Evolutionary conservation across 192 early-diverging fungal genomes (phyloP).

Genomic region (Coemansia sp.): DNA sequence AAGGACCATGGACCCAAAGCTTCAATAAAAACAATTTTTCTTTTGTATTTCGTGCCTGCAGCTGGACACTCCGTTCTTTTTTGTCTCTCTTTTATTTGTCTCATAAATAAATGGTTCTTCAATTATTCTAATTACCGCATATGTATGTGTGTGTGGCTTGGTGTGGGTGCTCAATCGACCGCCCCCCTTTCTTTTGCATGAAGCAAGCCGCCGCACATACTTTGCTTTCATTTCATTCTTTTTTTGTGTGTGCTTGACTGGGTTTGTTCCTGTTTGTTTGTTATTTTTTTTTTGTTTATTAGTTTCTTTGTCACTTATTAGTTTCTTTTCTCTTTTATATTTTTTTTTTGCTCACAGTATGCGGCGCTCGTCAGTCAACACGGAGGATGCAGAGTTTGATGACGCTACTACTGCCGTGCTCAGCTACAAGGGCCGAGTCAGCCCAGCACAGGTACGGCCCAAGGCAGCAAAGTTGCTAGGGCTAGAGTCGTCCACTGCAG

Average conservation of each 20-base stretch:
- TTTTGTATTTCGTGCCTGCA: slow-evolving; percentile 8
- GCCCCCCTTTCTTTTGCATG: not conserved
- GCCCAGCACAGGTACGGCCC: slow-evolving; percentile 17
- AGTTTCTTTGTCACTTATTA: not conserved
- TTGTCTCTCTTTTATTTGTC: not conserved
- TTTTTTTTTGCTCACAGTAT: slow-evolving; percentile 4
- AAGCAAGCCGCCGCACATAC: not conserved
- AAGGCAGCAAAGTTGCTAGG: slow-evolving; percentile 54
- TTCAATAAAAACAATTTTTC: slow-evolving; percentile 6
- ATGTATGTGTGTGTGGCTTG: slow-evolving; percentile 4
- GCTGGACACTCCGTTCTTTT: not conserved
- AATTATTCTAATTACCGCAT: not conserved
- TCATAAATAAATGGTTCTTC: not conserved
- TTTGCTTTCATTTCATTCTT: not conserved
- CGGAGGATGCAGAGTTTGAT: not conserved
- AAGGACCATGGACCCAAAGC: not conserved
- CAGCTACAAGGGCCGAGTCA: not conserved
- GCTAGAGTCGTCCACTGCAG: slow-evolving; percentile 9
- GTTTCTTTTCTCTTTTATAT: not conserved
- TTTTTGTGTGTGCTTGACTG: not conserved
- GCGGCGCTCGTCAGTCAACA: slow-evolving; percentile 12
- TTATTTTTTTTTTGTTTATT: slow-evolving; percentile 1
- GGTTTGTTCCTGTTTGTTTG: slow-evolving; percentile 3
- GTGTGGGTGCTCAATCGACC: slow-evolving; percentile 2
- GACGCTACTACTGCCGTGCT: not conserved